phyloP scores from a whole-genome alignment of 805 yeast genomes.

The Candida hispaniensis region DNA sequence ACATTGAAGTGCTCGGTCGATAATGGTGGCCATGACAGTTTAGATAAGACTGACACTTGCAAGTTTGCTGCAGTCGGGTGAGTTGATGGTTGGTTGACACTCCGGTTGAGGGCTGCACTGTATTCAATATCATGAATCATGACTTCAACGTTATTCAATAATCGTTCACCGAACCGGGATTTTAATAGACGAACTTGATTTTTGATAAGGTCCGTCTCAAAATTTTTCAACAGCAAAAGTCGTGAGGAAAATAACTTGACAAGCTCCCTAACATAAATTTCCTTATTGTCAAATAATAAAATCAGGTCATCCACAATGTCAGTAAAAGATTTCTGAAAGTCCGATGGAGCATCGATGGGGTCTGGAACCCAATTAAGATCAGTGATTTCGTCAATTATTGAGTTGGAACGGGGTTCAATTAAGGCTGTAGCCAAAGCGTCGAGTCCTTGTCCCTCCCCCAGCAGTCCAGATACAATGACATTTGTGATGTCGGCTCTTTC shows the following conservation, averaged over 20 bases:
- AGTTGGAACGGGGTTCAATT: slow-evolving; percentile 19
- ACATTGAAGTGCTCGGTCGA: slow-evolving; percentile 35
- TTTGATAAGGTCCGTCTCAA: slow-evolving; percentile 28
- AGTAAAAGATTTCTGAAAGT: slow-evolving; percentile 47
- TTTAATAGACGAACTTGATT: slow-evolving; percentile 45
- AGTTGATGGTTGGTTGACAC: slow-evolving; percentile 27
- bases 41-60: slow-evolving; percentile 57
- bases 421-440: slow-evolving; percentile 48
- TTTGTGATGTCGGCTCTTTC: slow-evolving; percentile 64
- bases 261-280: slow-evolving; percentile 54
- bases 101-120: slow-evolving; percentile 39
- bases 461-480: slow-evolving; percentile 59
- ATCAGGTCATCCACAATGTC: slow-evolving; percentile 64
- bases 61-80: slow-evolving; percentile 22
- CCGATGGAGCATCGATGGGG: slow-evolving; percentile 84
- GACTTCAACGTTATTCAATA: slow-evolving; percentile 61
- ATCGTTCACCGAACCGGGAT: slow-evolving; percentile 52
- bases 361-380: slow-evolving; percentile 69
- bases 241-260: slow-evolving; percentile 47
- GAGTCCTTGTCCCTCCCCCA: slow-evolving; percentile 38
- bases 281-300: slow-evolving; percentile 61
- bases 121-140: slow-evolving; percentile 67
- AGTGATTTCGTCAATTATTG: slow-evolving; percentile 32
- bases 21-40: slow-evolving; percentile 70
- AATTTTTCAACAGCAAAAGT: slow-evolving; percentile 34